These are phyloP conservation scores for Trichoderma harzianum DNA, from an alignment of 2,329 filamentous ascomycete species.

Conservation along the genomic window DNA sequence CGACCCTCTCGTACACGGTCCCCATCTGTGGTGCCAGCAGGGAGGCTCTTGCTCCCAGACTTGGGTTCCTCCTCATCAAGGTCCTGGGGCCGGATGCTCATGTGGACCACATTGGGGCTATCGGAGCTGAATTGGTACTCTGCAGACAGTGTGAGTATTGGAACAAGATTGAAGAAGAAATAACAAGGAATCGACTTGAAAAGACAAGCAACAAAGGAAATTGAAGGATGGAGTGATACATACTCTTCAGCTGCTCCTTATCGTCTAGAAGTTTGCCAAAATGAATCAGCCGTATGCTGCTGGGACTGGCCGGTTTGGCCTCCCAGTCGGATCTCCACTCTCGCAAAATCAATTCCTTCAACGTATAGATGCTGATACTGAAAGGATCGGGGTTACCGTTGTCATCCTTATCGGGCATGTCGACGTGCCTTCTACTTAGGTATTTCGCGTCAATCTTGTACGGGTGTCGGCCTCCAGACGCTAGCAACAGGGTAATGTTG, in stretches of 20 bases:
- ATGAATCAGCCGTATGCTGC: slow-evolving; percentile 84
- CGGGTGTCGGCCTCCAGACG: slow-evolving; percentile 77
- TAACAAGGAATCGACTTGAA: not conserved
- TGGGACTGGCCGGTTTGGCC: slow-evolving; percentile 77
- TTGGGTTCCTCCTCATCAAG: slow-evolving; percentile 78
- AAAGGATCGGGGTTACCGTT: slow-evolving; percentile 69
- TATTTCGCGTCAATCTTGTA: slow-evolving; percentile 90
- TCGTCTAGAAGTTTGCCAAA: slow-evolving; percentile 90
- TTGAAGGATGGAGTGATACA: slow-evolving; percentile 28
- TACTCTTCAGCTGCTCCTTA: slow-evolving; percentile 80
- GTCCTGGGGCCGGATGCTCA: slow-evolving; percentile 86
- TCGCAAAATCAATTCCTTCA: slow-evolving; percentile 89
- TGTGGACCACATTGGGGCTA: slow-evolving; percentile 82
- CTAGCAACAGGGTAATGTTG: slow-evolving; percentile 79
- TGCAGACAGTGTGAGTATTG: slow-evolving; percentile 35
- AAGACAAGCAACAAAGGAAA: not conserved
- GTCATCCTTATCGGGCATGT: slow-evolving; percentile 63
- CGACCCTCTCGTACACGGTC: slow-evolving; percentile 38
- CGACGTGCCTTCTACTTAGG: slow-evolving; percentile 73
- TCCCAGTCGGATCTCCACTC: slow-evolving; percentile 97
- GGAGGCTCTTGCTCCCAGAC: slow-evolving; percentile 53
- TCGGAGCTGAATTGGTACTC: slow-evolving; percentile 76
- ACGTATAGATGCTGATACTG: slow-evolving; percentile 85
- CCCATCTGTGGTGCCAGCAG: slow-evolving; percentile 41
- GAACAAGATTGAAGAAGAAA: not conserved